Evolutionary conservation across 208 protist species (phyloP), one percentile per base, ranked within the genome.

Genomic region (Trypanosoma theileri): DNA sequence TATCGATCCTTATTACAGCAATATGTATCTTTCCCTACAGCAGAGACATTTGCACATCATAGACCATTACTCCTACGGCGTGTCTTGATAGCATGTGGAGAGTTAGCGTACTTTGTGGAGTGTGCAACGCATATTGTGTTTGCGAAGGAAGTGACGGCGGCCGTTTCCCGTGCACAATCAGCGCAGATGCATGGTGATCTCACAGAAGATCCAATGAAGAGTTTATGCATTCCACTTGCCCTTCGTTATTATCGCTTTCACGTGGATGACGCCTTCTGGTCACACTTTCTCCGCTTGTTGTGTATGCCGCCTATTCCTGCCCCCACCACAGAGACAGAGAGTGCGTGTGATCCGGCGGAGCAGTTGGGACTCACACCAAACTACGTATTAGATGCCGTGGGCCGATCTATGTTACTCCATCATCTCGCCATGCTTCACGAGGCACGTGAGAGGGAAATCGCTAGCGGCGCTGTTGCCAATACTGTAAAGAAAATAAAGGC

Each of bases 371-470:
- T 89, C 17, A 91, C 81, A 13, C 88, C 88, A 16, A 84, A 79
- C 51, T 73, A 94, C 77, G 79, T 94, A 24, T 71, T 92, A 50
- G 89, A 94, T 63, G 89, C 89, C 21, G 77, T 94, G 31, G 89
- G 86, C n/a, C 83, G 89, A 31, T 88, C 84, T 51, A 91, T 94
- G 80, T 53, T 94, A 77, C 80, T 94, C 57, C 89, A 94, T 64
- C 89, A 94, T 67, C 73, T 94, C 44, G 66, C 91, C 26, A 48
- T 80, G 48, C 80, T 82, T 59, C 77, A 84, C 14, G 89, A 91
- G 53, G 80, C 69, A 55, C 85, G 85, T 4, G 67, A 85, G 41
- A 73, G 80, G 41, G 84, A 94, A 60, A 91, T 94, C 55, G 76
- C 75, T 59, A 80, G 41, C 44, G 85, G 85, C 14, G 73, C 64